phyloP scores from a whole-genome alignment of 768 basidiomycete species.

The Calocera cornea region DNA sequence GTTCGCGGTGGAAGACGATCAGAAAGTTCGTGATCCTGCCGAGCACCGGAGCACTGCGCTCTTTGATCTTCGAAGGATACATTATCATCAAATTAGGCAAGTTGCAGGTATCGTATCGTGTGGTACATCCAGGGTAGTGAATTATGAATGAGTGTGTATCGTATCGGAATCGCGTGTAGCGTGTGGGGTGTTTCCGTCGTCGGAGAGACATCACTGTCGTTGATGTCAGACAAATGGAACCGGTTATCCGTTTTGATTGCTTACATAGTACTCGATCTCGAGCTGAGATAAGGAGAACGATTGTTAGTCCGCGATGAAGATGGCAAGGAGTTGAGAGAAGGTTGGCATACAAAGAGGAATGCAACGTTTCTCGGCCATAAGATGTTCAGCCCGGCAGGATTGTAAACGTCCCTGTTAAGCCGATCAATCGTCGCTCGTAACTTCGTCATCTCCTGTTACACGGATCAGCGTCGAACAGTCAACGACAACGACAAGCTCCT shows the following conservation, averaged over 20 bases:
- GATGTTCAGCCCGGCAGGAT: slow-evolving; percentile 76
- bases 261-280: slow-evolving; percentile 78
- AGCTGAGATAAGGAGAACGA: slow-evolving; percentile 37
- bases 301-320: slow-evolving; percentile 6
- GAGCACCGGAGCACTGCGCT: too few species aligned
- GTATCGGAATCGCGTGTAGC: background rate
- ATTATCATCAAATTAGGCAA: background rate
- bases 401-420: slow-evolving; percentile 61
- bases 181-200: background rate
- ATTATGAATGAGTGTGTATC: background rate
- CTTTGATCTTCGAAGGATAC: background rate
- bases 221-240: background rate
- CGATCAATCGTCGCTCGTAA: slow-evolving; percentile 49
- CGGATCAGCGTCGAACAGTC: too few species aligned
- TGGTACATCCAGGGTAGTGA: background rate
- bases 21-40: too few species aligned
- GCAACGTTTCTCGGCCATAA: slow-evolving; percentile 74
- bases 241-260: background rate
- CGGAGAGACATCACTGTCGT: background rate
- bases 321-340: background rate
- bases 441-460: slow-evolving; percentile 62
- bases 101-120: background rate
- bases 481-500: slow-evolving; percentile 11
- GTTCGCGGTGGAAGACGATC: too few species aligned
- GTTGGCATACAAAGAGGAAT: slow-evolving; percentile 75